phyloP scores from a whole-genome alignment of 768 basidiomycete species.

The Suillus clintonianus region DNA sequence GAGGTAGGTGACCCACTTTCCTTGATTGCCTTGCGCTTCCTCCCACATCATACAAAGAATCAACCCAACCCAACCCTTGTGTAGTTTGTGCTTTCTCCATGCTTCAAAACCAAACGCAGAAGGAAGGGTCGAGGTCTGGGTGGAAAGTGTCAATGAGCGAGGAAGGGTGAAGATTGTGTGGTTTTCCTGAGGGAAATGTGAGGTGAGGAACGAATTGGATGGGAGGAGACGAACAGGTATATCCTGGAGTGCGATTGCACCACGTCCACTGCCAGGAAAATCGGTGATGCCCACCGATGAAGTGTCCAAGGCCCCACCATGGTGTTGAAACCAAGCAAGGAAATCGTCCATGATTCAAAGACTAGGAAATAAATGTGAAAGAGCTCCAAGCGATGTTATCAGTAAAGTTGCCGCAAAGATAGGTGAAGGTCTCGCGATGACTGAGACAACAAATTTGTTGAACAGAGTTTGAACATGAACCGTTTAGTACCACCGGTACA shows the following conservation, averaged over 20 bases:
- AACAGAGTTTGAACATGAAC: no score
- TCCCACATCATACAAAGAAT: slow-evolving; percentile 99
- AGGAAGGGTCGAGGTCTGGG: slow-evolving; percentile 71
- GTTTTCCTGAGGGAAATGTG: slow-evolving; percentile 53
- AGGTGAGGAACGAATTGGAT: not conserved
- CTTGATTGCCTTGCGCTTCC: slow-evolving; percentile 56
- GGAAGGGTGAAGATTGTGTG: slow-evolving; percentile 83
- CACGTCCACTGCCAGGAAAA: slow-evolving; percentile 61
- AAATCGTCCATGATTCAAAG: slow-evolving; percentile 34
- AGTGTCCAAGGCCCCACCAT: slow-evolving; percentile 53
- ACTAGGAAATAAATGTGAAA: no score
- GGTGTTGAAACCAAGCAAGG: slow-evolving; percentile 58
- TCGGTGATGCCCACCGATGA: slow-evolving; percentile 46
- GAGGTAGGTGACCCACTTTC: slow-evolving; percentile 74
- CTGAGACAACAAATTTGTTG: no score
- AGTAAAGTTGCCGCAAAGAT: no score
- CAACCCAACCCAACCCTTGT: slow-evolving; percentile 81
- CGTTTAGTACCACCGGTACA: no score
- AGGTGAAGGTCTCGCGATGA: no score
- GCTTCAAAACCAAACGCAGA: slow-evolving; percentile 54
- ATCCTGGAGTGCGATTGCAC: slow-evolving; percentile 72
- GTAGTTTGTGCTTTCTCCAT: slow-evolving; percentile 64
- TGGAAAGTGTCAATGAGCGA: slow-evolving; percentile 72
- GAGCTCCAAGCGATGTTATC: no score
- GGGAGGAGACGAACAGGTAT: slow-evolving; percentile 54